A percentile compares a stretch with the other conserved stretches of the same genome.
Evolutionary conservation across 2,329 filamentous ascomycete genomes (phyloP).

Genomic region (Elsinoe fawcettii): DNA sequence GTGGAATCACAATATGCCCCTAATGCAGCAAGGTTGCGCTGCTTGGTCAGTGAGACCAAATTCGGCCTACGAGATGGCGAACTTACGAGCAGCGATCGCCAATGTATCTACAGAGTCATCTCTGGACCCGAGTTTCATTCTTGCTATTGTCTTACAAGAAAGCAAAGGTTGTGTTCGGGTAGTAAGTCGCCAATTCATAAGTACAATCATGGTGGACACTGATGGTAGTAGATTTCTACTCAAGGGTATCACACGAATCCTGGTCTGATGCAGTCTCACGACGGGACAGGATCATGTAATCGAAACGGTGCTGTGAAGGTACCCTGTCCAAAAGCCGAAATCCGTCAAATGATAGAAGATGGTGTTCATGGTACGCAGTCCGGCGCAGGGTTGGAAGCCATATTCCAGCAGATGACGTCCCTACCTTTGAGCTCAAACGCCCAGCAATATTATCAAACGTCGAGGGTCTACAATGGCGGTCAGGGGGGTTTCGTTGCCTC

Average conservation of each 20-base stretch:
- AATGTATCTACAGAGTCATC: conserved; percentile 25
- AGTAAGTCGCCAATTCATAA: conserved; percentile 34
- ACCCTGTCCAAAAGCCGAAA: conserved; percentile 35
- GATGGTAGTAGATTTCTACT: background rate
- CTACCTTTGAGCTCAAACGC: conserved; percentile 14
- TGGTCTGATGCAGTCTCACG: conserved; percentile 38
- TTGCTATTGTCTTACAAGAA: conserved; percentile 41
- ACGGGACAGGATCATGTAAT: conserved; percentile 34
- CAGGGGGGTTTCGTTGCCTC: conserved; percentile 31
- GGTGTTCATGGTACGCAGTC: conserved; percentile 36
- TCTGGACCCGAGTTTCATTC: conserved; percentile 36
- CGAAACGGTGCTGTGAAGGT: conserved; percentile 26
- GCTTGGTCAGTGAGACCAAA: conserved; percentile 29
- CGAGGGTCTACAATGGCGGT: conserved; percentile 46
- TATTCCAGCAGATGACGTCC: no score
- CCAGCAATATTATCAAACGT: conserved; percentile 41
- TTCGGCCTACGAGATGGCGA: conserved; percentile 30
- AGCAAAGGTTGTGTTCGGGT: conserved; percentile 40
- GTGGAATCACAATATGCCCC: conserved; percentile 19
- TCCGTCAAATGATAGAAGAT: conserved; percentile 37
- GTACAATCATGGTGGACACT: conserved; percentile 29
- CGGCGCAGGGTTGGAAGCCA: conserved; percentile 34
- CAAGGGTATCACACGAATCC: conserved; percentile 23
- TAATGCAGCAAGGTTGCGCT: conserved; percentile 7
- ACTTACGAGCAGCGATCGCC: conserved; percentile 33